phyloP scores from a whole-genome alignment of 2,329 filamentous ascomycete genomes.

The Sarocladium strictum region DNA sequence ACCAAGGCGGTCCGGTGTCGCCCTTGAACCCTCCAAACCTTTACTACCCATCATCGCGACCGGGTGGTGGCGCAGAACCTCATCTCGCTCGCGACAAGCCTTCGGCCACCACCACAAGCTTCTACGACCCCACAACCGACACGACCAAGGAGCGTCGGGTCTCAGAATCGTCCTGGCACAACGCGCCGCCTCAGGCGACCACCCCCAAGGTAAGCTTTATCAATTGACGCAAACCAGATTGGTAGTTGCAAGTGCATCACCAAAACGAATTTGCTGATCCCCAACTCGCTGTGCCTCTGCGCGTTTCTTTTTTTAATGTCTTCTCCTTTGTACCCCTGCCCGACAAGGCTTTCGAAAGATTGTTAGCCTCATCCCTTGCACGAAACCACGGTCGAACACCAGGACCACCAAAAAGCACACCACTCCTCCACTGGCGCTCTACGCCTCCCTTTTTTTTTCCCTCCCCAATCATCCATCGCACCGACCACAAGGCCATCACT shows the following conservation, averaged over 20 bases:
- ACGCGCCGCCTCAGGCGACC: conserved; percentile 31
- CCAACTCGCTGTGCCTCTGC: neutral
- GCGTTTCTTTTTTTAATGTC: neutral
- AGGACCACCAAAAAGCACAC: conserved; percentile 9
- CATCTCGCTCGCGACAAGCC: conserved; percentile 33
- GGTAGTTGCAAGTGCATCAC: neutral
- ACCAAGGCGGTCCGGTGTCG: conserved; percentile 26
- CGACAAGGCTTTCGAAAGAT: neutral
- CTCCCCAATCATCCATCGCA: conserved; percentile 9
- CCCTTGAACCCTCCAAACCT: conserved; percentile 37
- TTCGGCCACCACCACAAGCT: conserved; percentile 31
- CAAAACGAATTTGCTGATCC: neutral
- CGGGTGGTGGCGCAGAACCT: conserved; percentile 17
- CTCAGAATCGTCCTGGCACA: conserved; percentile 41
- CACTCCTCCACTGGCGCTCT: neutral
- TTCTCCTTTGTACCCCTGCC: conserved; percentile 10
- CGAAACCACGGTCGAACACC: neutral
- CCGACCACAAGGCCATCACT: conserved; percentile 9
- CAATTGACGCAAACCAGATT: neutral
- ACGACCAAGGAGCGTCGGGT: conserved; percentile 39
- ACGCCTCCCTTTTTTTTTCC: conserved; percentile 10
- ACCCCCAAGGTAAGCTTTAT: conserved; percentile 41
- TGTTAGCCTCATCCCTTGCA: conserved; percentile 9
- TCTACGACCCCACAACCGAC: conserved; percentile 50
- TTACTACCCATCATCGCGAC: conserved; percentile 32